These are phyloP conservation scores for Fennellomyces sp. DNA, from an alignment of 371 early-diverging fungal genomes.

Conservation along the genomic window DNA sequence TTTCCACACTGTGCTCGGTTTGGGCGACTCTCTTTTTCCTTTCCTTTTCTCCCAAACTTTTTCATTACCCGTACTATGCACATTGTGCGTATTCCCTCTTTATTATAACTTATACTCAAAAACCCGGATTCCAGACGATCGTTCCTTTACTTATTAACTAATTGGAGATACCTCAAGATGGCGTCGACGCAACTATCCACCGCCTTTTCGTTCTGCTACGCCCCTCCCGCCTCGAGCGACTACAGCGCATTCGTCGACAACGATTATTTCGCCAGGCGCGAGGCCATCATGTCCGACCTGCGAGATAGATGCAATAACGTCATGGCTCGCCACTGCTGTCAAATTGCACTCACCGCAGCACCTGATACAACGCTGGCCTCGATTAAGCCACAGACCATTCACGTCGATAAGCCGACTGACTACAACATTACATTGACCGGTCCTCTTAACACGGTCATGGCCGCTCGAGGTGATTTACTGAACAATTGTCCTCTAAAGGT, in stretches of 20 bases:
- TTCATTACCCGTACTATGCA: slow-evolving; percentile 15
- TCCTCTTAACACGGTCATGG: slow-evolving; percentile 38
- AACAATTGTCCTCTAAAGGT: slow-evolving; percentile 46
- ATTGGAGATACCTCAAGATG: slow-evolving; percentile 10
- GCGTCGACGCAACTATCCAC: slow-evolving; percentile 17
- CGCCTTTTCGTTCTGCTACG: slow-evolving; percentile 31
- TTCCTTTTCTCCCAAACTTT: slow-evolving; percentile 13
- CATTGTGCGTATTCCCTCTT: slow-evolving; percentile 13
- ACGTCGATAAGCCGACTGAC: slow-evolving; percentile 43
- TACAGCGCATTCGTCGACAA: slow-evolving; percentile 8
- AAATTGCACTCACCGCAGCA: slow-evolving; percentile 27
- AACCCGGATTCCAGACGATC: no score
- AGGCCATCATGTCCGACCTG: slow-evolving; percentile 17
- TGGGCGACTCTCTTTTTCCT: slow-evolving; percentile 9
- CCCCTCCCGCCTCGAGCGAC: slow-evolving; percentile 23
- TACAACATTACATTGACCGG: slow-evolving; percentile 48
- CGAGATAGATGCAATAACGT: slow-evolving; percentile 28
- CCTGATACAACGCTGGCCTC: slow-evolving; percentile 17
- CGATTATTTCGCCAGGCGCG: slow-evolving; percentile 5
- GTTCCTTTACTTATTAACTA: neutral
- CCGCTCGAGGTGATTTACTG: slow-evolving; percentile 47
- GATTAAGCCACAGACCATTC: slow-evolving; percentile 34
- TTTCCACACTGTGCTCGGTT: neutral
- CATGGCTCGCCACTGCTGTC: slow-evolving; percentile 23
- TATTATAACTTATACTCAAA: neutral